These are phyloP conservation scores for Sporopachydermia cereana DNA, from an alignment of 1,139 yeast genomes.

Conservation along the genomic window DNA sequence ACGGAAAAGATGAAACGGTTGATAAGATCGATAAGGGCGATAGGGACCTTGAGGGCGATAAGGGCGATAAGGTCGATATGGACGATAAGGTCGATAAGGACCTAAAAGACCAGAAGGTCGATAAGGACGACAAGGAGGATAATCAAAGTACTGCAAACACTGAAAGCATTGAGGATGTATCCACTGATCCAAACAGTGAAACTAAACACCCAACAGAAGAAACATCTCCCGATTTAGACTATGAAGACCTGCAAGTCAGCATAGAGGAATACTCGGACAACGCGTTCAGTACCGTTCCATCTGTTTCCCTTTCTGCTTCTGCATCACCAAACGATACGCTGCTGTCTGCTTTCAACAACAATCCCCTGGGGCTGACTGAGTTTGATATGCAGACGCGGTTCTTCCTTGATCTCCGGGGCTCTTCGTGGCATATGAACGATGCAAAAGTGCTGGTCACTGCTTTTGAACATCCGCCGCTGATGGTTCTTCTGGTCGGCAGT, in stretches of 20 bases:
- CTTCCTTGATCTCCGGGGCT: conserved; percentile 4
- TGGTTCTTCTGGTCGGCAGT: neutral
- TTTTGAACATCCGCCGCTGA: conserved; percentile 3
- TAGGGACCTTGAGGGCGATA: neutral
- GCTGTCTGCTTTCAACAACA: neutral
- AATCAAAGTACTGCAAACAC: neutral
- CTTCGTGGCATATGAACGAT: conserved; percentile 7
- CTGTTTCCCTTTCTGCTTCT: neutral
- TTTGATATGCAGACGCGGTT: conserved; percentile 3
- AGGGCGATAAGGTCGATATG: neutral
- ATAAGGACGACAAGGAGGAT: neutral
- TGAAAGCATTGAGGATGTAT: neutral
- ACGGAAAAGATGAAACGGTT: neutral
- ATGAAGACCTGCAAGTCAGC: neutral
- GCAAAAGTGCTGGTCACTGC: conserved; percentile 1
- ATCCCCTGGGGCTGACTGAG: neutral
- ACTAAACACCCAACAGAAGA: too few relatives aligned
- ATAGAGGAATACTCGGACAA: neutral
- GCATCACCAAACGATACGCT: too few relatives aligned
- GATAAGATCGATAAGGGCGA: neutral
- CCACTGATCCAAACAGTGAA: too few relatives aligned
- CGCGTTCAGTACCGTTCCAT: neutral
- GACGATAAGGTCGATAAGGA: neutral
- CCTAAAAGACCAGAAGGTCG: neutral
- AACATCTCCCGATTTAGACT: neutral